A percentile compares a stretch with the other conserved stretches of the same genome.
These are phyloP conservation scores for Yamadazyma atlantica DNA, from an alignment of 1,139 yeast genomes.

Conservation along the genomic window DNA sequence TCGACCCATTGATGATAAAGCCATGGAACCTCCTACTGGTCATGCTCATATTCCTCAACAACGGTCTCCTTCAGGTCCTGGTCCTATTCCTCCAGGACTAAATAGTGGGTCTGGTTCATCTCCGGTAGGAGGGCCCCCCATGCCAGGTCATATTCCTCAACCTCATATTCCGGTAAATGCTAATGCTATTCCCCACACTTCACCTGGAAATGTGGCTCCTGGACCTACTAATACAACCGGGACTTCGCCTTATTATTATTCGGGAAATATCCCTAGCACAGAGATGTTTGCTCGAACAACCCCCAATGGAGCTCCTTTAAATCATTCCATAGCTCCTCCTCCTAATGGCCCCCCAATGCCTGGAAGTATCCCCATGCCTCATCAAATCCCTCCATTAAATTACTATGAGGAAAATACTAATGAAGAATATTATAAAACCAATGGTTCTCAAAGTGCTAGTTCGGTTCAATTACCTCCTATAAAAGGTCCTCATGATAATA, in stretches of 20 bases:
- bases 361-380: constrained; percentile 13
- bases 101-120: constrained; percentile 1
- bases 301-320: background rate
- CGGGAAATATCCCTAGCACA: constrained; percentile 1
- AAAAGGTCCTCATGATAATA: constrained; percentile 6
- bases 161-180: background rate
- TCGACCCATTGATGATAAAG: background rate
- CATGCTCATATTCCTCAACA: background rate
- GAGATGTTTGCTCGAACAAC: constrained; percentile 1
- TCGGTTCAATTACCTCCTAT: constrained; percentile 13
- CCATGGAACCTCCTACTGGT: background rate
- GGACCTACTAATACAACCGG: background rate
- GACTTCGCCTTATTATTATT: constrained; percentile 3
- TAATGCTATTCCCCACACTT: background rate
- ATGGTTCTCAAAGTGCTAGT: constrained; percentile 1
- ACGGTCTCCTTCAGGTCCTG: background rate
- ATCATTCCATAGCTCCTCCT: constrained; percentile 12
- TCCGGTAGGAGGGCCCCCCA: background rate
- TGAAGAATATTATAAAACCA: constrained; percentile 1
- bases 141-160: background rate
- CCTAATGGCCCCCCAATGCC: constrained; percentile 15
- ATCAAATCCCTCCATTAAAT: constrained; percentile 7
- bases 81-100: constrained; percentile 2
- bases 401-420: constrained; percentile 6
- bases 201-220: background rate